These are phyloP conservation scores for Colletotrichum truncatum DNA, from an alignment of 2,329 filamentous ascomycete genomes.

Conservation along the genomic window DNA sequence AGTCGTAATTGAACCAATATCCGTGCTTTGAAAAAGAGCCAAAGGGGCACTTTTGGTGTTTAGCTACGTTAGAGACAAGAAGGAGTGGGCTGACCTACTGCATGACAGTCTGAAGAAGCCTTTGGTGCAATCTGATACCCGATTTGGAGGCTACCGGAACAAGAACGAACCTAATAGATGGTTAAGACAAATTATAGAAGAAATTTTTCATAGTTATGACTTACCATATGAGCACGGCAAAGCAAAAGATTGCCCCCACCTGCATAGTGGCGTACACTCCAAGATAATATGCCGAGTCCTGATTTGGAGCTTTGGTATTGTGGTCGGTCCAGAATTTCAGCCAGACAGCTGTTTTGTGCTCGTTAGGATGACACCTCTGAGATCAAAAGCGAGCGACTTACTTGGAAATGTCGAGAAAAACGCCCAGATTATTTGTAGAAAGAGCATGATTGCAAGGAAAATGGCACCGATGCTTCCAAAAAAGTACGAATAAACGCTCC, in stretches of 20 bases:
- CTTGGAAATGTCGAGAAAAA: conserved; percentile 35
- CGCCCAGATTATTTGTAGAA: conserved; percentile 30
- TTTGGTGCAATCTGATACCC: conserved; percentile 23
- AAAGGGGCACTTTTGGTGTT: conserved; percentile 17
- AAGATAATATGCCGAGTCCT: conserved; percentile 34
- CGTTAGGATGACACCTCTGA: not conserved
- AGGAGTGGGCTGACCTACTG: not conserved
- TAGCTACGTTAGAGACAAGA: too few species aligned
- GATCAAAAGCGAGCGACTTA: not conserved
- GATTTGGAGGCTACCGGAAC: conserved; percentile 20
- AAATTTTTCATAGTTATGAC: not conserved
- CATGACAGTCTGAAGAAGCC: conserved; percentile 25
- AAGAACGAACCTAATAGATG: conserved; percentile 15
- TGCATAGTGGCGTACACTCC: conserved; percentile 33
- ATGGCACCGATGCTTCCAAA: conserved; percentile 29
- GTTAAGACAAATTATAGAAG: not conserved
- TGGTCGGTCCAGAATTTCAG: conserved; percentile 40
- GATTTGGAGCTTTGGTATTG: conserved; percentile 18
- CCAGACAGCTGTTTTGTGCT: conserved; percentile 34
- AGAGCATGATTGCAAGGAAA: conserved; percentile 28
- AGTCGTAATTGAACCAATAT: conserved; percentile 35
- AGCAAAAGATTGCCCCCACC: conserved; percentile 10
- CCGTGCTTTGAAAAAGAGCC: conserved; percentile 30
- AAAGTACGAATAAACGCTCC: conserved; percentile 40
- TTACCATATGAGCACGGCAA: conserved; percentile 27